Evolutionary conservation across 2,329 filamentous ascomycete genomes (phyloP), one percentile per base, ranked within the genome.

Genomic region (Fusarium neocosmosporiellum): DNA sequence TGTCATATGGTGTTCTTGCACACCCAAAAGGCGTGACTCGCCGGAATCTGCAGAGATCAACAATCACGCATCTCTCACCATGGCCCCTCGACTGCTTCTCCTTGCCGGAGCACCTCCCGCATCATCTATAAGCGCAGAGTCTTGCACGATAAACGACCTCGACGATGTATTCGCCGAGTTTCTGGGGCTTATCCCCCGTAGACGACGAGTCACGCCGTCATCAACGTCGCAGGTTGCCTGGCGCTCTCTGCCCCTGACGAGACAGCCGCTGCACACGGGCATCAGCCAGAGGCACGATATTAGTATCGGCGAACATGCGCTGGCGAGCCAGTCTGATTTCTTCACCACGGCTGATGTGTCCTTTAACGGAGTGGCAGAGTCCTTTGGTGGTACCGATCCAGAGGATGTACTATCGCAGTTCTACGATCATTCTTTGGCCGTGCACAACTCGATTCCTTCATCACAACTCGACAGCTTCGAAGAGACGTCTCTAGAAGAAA

Each of bases 361-460:
- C 7, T 74, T 80, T 34, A 75, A 77, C 7, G 59, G 63, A 64
- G 36, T 64, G n/a, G 74, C 74, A 10, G 70, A 67, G 29, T 69
- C 77, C 1, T 67, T 75, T 24, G 72, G 77, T 2, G 53, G 69
- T 20, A 80, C 82, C 55, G 84, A 84, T 10, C 79, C 78, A 4
- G 80, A 80, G 31, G 78, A 83, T 20, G 70, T 85, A 0, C 81
- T 91, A 5, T 88, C 89, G 5, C 87, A 91, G 65, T 97, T 96
- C 80, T 93, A 94, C 75, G 89, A 96, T 71, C 90, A 96, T 76
- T 96, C 94, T 0, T 87, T 97, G 57, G 88, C 90, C 2, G 83
- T 92, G 16, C 90, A 97, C 78, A 87, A 93, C 70, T 88, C 90
- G 16, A 81, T 92, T 5, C 82, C 88, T 1, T 92, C 91, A 0